phyloP scores from a whole-genome alignment of 2,329 filamentous ascomycete genomes.

The Cladophialophora yegresii region DNA sequence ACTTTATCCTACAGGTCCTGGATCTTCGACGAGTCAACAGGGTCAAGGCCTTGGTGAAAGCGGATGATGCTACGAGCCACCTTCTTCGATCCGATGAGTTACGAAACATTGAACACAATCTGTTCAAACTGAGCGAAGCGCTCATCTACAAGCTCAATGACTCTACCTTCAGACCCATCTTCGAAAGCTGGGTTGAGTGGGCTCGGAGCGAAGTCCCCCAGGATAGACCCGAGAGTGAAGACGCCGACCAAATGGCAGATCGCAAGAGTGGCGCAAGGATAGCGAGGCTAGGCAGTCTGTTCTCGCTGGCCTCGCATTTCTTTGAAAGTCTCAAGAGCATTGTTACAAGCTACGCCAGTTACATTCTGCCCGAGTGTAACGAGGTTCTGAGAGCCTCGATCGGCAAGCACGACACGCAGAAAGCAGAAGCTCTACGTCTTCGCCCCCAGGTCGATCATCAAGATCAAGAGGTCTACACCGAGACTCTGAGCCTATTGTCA shows the following conservation, averaged over 20 bases:
- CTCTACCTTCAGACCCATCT: conserved; percentile 86
- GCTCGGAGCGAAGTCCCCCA: conserved; percentile 49
- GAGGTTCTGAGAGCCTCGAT: conserved; percentile 55
- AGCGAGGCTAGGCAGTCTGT: conserved; percentile 62
- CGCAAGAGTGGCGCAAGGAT: conserved; percentile 50
- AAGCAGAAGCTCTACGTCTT: neutral
- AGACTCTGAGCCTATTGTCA: conserved; percentile 14
- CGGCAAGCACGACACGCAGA: neutral
- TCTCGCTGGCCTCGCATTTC: conserved; percentile 30
- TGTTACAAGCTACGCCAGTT: conserved; percentile 86
- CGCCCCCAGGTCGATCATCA: conserved; percentile 40
- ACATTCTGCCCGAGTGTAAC: conserved; percentile 75
- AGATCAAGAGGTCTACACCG: conserved; percentile 30
- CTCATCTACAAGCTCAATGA: conserved; percentile 98
- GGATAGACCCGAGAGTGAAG: conserved; percentile 8
- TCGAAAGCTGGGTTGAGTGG: conserved; percentile 84
- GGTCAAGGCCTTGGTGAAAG: conserved; percentile 34
- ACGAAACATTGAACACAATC: conserved; percentile 61
- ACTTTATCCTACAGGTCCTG: conserved; percentile 58
- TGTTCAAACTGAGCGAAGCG: conserved; percentile 74
- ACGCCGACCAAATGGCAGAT: neutral
- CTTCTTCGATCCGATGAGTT: conserved; percentile 34
- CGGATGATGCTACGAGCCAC: conserved; percentile 27
- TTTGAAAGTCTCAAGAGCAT: conserved; percentile 61
- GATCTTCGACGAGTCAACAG: conserved; percentile 48